These are phyloP conservation scores for Stereum hirsutum DNA, from an alignment of 1,284 basidiomycete genomes.

Conservation along the genomic window DNA sequence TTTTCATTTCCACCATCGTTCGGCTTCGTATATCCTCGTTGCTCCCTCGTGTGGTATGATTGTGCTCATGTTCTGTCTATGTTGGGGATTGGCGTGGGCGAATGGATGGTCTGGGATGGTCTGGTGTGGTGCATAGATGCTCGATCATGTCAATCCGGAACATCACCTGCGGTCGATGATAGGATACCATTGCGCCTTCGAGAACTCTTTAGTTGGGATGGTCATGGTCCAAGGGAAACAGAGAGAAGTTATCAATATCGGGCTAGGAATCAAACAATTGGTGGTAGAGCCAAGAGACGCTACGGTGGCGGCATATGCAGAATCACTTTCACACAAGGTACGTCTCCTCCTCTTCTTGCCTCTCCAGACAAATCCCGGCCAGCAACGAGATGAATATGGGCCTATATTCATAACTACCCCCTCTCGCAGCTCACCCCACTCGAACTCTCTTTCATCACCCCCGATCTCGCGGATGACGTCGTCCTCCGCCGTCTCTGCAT, in stretches of 20 bases:
- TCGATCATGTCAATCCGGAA: slow-evolving; percentile 38
- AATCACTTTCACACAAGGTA: slow-evolving; percentile 69
- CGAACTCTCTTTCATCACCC: slow-evolving; percentile 45
- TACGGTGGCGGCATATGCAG: slow-evolving; percentile 49
- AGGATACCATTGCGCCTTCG: slow-evolving; percentile 64
- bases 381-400: too few species aligned
- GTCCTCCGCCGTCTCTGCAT: slow-evolving; percentile 65
- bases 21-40: slow-evolving; percentile 4
- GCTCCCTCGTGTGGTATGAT: slow-evolving; percentile 4
- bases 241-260: slow-evolving; percentile 68
- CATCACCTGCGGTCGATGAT: slow-evolving; percentile 63
- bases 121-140: slow-evolving; percentile 10
- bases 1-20: neutral
- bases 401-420: too few species aligned
- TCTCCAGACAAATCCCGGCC: neutral
- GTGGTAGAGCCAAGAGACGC: slow-evolving; percentile 48
- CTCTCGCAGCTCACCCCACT: slow-evolving; percentile 44
- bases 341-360: slow-evolving; percentile 11
- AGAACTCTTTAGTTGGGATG: slow-evolving; percentile 66
- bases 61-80: too few species aligned
- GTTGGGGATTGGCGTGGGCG: too few species aligned
- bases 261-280: slow-evolving; percentile 62
- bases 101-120: too few species aligned
- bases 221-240: slow-evolving; percentile 73
- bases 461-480: slow-evolving; percentile 46